Evolutionary conservation across 177 flowering plant genomes (phyloP).

Genomic region (Vitis hybrid): DNA sequence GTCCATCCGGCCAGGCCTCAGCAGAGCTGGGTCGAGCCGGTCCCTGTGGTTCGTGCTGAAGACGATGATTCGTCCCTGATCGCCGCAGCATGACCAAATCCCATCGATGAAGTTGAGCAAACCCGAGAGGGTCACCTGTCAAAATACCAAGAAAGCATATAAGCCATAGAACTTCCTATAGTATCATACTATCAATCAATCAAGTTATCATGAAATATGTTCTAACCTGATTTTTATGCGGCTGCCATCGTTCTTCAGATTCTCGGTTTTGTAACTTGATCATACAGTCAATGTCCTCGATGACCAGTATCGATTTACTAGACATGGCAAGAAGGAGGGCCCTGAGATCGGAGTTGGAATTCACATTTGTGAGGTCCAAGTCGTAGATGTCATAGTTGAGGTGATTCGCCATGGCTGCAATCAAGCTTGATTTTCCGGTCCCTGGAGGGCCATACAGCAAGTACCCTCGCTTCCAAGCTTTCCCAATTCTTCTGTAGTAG

Average conservation of each 20-base stretch:
- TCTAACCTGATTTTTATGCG: no score
- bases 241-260: no score
- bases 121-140: constrained; percentile 33
- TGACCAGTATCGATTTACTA: constrained; percentile 40
- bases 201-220: no score
- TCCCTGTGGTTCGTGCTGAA: constrained; percentile 45
- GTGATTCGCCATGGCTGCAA: constrained; percentile 52
- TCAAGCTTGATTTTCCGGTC: constrained; percentile 51
- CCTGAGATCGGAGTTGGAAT: constrained; percentile 30
- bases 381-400: constrained; percentile 47
- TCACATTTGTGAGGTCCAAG: constrained; percentile 25
- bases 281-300: constrained; percentile 46
- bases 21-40: constrained; percentile 33
- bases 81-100: constrained; percentile 43
- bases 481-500: constrained; percentile 37
- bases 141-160: background rate
- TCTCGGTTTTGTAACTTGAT: no score
- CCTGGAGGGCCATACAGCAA: constrained; percentile 52
- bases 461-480: constrained; percentile 50
- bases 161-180: no score
- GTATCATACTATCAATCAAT: no score
- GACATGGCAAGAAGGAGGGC: constrained; percentile 27
- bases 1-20: constrained; percentile 45
- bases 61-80: constrained; percentile 33
- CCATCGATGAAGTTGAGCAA: constrained; percentile 40